Conservation (phyloP, 2,329 filamentous ascomycete genomes). For the Cladophialophora carrionii region DNA sequence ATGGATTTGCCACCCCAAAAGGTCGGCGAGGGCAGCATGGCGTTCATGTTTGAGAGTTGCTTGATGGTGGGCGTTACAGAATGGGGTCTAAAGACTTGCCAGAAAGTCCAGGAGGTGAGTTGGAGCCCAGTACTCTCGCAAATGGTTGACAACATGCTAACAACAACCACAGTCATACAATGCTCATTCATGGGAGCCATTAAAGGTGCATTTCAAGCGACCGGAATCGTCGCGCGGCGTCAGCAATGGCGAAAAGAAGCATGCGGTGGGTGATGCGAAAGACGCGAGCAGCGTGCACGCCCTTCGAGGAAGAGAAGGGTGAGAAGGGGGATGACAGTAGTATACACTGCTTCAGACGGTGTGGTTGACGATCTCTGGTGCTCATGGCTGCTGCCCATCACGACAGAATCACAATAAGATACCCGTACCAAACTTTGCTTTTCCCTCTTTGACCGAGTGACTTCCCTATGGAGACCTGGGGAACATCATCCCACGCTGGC, state of each 20-base stretch:
- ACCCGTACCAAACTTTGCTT: background rate
- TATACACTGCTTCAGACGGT: background rate
- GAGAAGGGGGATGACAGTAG: background rate
- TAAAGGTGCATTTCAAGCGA: conserved; percentile 65
- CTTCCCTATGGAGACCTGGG: background rate
- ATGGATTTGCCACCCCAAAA: conserved; percentile 59
- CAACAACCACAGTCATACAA: conserved; percentile 61
- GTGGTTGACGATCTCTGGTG: background rate
- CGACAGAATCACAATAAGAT: background rate
- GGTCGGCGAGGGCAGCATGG: conserved; percentile 63
- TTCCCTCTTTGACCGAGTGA: background rate
- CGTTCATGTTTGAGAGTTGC: conserved; percentile 68
- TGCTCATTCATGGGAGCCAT: conserved; percentile 75
- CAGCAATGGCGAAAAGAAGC: conserved; percentile 22
- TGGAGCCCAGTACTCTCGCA: background rate
- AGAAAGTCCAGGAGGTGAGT: conserved; percentile 64
- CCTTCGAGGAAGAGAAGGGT: conserved; percentile 9
- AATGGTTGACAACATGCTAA: conserved; percentile 14
- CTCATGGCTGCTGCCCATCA: background rate
- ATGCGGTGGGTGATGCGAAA: conserved; percentile 28
- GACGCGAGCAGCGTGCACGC: conserved; percentile 35
- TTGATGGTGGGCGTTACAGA: conserved; percentile 73
- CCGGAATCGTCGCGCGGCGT: conserved; percentile 51
- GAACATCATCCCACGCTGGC: background rate
- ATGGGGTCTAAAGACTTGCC: conserved; percentile 71